Evolutionary conservation across 495 filamentous ascomycete species (phyloP), one percentile per base, ranked within the genome.

Genomic region (Parmelia sp.): DNA sequence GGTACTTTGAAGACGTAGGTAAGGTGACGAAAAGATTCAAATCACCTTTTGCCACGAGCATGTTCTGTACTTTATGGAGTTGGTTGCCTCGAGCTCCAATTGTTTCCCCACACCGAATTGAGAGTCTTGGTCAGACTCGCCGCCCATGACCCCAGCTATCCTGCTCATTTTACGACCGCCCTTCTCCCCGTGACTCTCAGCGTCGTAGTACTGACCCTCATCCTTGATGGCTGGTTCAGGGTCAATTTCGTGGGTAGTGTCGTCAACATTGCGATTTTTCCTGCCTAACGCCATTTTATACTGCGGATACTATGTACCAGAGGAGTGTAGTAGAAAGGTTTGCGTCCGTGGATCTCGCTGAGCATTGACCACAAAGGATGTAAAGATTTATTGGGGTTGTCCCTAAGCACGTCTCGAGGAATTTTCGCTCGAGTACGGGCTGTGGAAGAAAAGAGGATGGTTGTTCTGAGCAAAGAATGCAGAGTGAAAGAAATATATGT

Each of bases 21-120:
- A 39, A 45, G 33, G 44, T 23, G 56, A 47, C 12, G 51, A 29
- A 60, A 66, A 17, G 31, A 23, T 29, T 59, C 35, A 53, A 64
- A 56, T 65, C 67, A 90, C 89, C 84, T 95, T 95, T 71, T 86
- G 87, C 91, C 91, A 96, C 68, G 86, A 91, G 78, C 91, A 96
- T 42, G 90, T 96, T 33, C 90, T 80, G 71, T 96, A 96, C 75
- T 92, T 86, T 77, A 96, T 93, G 23, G 86, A 83, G 75, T 87
- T 86, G 44, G 80, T 84, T n/a, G 86, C 82, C 72, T 96, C 91
- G 68, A 89, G 68, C 58, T 88, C 89, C 64, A 90, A 82, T 75
- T 95, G 91, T 76, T 87, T 86, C 51, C 84, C 85, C 21, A 94
- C 69, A 47, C 72, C 77, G 23, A 76, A 19, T 3, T 57, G 61